A percentile compares a stretch with the other conserved stretches of the same genome.
These are phyloP conservation scores for Eucalyptus tenuipes DNA, from an alignment of 345 rosid genomes.

Conservation along the genomic window DNA sequence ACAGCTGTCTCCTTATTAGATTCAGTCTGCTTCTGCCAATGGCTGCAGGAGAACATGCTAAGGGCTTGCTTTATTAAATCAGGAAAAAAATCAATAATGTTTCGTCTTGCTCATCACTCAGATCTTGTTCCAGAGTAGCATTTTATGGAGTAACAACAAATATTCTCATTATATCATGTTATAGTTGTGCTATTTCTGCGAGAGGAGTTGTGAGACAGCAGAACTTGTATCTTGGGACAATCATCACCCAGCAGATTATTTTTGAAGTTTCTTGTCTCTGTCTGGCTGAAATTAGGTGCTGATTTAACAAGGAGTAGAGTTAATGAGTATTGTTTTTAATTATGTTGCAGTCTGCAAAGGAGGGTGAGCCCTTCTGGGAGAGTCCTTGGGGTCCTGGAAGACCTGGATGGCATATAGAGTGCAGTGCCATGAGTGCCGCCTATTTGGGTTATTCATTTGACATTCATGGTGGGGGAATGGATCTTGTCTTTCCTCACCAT, in stretches of 20 bases:
- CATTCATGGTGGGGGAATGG: conserved; percentile 99
- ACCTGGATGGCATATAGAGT: conserved; percentile 98
- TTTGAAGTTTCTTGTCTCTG: neutral
- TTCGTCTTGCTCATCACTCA: neutral
- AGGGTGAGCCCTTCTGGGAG: conserved; percentile 93
- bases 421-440: conserved; percentile 93
- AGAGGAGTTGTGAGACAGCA: neutral
- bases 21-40: neutral
- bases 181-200: neutral
- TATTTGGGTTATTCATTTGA: conserved; percentile 84
- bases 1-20: neutral
- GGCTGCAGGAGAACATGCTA: neutral
- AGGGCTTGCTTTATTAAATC: neutral
- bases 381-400: conserved; percentile 98
- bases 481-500: conserved; percentile 97
- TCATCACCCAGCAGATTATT: neutral
- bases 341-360: conserved; percentile 57
- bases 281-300: neutral
- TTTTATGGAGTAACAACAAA: neutral
- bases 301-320: neutral
- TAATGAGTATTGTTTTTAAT: neutral
- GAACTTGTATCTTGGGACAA: neutral
- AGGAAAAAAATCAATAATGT: neutral
- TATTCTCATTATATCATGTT: neutral
- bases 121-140: neutral